Conservation (phyloP, 768 basidiomycete species). For the Porpolomopsis calyptriformis region DNA sequence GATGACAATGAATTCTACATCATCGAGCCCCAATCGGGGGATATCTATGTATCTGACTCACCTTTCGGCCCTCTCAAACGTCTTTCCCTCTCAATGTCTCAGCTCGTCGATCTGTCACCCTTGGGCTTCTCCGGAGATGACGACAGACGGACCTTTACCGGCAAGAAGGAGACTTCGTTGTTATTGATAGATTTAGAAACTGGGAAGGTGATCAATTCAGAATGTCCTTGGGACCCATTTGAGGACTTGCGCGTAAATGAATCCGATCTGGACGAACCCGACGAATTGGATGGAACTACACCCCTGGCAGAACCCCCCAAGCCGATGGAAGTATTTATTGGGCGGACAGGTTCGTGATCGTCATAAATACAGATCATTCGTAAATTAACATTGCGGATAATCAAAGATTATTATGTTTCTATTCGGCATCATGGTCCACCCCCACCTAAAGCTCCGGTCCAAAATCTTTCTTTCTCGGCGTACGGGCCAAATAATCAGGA, state of each 20-base stretch:
- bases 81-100: slow-evolving; percentile 84
- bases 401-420: slow-evolving; percentile 77
- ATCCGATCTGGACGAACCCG: slow-evolving; percentile 49
- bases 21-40: slow-evolving; percentile 90
- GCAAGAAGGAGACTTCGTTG: slow-evolving; percentile 80
- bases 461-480: slow-evolving; percentile 81
- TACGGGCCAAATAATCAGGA: slow-evolving; percentile 93
- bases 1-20: slow-evolving; percentile 77
- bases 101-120: slow-evolving; percentile 85
- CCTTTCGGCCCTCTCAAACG: slow-evolving; percentile 66
- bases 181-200: slow-evolving; percentile 68
- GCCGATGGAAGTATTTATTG: slow-evolving; percentile 40
- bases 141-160: slow-evolving; percentile 71
- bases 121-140: slow-evolving; percentile 60
- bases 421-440: slow-evolving; percentile 40
- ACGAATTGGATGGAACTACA: slow-evolving; percentile 47
- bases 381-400: not conserved
- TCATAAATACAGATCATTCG: not conserved
- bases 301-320: slow-evolving; percentile 19
- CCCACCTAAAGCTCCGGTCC: slow-evolving; percentile 35
- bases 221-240: slow-evolving; percentile 68
- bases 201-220: slow-evolving; percentile 66
- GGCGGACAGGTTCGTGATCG: slow-evolving; percentile 34
- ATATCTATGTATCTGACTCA: slow-evolving; percentile 77
- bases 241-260: slow-evolving; percentile 39